A percentile compares a stretch with the other conserved stretches of the same genome.
These are phyloP conservation scores for Globisporangium paroecandrum DNA, from an alignment of 352 stramenopile species.

Conservation along the genomic window DNA sequence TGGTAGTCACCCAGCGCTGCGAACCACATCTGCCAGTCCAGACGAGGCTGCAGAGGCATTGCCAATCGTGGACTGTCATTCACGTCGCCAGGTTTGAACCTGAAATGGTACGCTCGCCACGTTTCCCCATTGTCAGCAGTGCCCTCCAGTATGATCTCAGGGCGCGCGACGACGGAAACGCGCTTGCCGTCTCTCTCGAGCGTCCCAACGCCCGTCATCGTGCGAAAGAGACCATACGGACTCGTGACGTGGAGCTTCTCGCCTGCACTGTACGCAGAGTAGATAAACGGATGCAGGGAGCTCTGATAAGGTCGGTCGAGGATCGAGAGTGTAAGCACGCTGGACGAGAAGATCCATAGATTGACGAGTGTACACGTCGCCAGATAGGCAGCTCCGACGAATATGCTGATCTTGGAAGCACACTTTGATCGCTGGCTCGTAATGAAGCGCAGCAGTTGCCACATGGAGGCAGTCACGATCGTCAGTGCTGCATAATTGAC, in stretches of 20 bases:
- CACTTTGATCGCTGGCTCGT: background rate
- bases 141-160: no score
- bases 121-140: no score
- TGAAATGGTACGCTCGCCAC: conserved; percentile 82
- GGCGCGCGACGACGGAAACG: no score
- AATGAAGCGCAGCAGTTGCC: conserved; percentile 26
- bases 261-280: no score
- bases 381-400: conserved; percentile 26
- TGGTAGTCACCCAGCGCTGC: conserved; percentile 80
- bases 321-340: conserved; percentile 1
- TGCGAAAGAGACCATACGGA: no score
- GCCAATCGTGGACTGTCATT: conserved; percentile 25
- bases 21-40: conserved; percentile 95
- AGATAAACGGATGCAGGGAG: no score
- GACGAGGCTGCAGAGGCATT: conserved; percentile 57
- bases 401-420: background rate
- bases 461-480: conserved; percentile 20
- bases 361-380: conserved; percentile 21
- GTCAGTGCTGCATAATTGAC: conserved; percentile 18
- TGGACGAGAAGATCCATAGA: conserved; percentile 37
- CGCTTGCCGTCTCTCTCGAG: no score
- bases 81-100: conserved; percentile 81
- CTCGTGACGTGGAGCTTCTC: no score
- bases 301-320: no score
- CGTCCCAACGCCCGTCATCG: no score